A percentile compares a stretch with the other conserved stretches of the same genome.
Conservation (phyloP, 306 rosid species). For the Begonia loranthoides region DNA sequence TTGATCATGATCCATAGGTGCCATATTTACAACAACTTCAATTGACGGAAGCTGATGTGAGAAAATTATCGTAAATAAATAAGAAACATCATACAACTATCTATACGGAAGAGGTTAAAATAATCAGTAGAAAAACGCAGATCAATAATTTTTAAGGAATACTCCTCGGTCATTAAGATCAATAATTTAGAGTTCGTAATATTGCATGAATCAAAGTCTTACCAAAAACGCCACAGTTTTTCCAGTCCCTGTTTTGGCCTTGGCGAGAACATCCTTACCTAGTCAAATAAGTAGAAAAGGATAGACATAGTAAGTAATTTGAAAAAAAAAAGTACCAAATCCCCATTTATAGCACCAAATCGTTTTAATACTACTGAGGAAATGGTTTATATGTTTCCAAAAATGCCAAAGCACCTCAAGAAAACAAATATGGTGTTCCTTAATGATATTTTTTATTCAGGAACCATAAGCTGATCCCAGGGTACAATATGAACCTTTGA, state of each 20-base stretch:
- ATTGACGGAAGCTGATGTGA: conserved; percentile 86
- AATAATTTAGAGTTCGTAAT: too few relatives aligned
- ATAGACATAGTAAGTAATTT: conserved; percentile 9
- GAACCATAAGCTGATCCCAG: background rate
- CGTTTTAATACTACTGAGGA: too few relatives aligned
- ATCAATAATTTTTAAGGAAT: too few relatives aligned
- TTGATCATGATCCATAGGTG: conserved; percentile 44
- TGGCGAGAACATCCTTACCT: conserved; percentile 98
- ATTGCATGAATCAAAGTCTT: conserved; percentile 10
- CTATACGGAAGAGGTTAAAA: too few relatives aligned
- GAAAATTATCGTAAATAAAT: background rate
- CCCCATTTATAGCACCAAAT: too few relatives aligned
- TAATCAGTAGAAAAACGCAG: too few relatives aligned
- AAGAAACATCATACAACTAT: too few relatives aligned
- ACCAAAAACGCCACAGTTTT: conserved; percentile 98
- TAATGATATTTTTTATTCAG: background rate
- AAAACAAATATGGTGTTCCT: too few relatives aligned
- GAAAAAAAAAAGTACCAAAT: too few relatives aligned
- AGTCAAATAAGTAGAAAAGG: conserved; percentile 8
- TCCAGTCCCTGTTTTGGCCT: conserved; percentile 95
- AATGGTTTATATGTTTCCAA: too few relatives aligned
- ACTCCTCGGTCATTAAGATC: too few relatives aligned
- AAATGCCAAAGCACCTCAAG: too few relatives aligned
- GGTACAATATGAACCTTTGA: conserved; percentile 41
- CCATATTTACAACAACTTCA: conserved; percentile 60